Evolutionary conservation across 306 rosid genomes (phyloP), one percentile per base, ranked within the genome.

Genomic region (Malus domestica): DNA sequence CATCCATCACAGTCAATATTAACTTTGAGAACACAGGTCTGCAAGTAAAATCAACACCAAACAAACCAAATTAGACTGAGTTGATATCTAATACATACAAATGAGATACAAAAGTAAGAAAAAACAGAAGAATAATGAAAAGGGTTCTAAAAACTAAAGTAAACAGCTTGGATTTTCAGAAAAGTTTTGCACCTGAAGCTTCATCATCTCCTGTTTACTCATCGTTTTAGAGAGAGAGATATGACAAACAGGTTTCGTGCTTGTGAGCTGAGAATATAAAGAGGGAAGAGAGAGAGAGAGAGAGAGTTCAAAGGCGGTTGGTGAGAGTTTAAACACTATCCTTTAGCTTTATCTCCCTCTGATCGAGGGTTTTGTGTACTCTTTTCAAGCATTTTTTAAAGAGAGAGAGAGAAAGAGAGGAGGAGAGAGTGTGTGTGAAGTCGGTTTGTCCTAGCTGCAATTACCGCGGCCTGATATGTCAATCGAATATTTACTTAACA

Each of bases 1-100:
- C 97, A 95, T 4, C 97, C 99, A 29, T 90, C 96, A 27, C 99
- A 95, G 84, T 90, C 90, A 75, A 95, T 92, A 70, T 89, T 89
- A 1, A 95, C 97, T 71, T 86, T 88, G 57, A 90, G 91, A 74
- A 86, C 86, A 76, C 87, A 95, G 74, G 81, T 89, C 99, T 92
- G 85, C 76, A 83, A 40, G 68, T 13, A 30, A 72, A 78, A 70
- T 11, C n/a, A 38, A 83, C 49, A n/a, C 38, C 27, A 33, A 52
- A 54, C 64, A 51, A 72, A 67, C 63, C 42, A 67, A 69, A 49
- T 23, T 52, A 35, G 29, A 20, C 49, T 19, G 68, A 55, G 63
- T 12, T 19, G 19, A 6, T 29, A 42, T 14, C 54, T 46, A 14
- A 12, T 4, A 15, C 6, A 46, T 14, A 4, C 20, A 5, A 49